phyloP scores from a whole-genome alignment of 2,329 filamentous ascomycete species.

The Fusarium sp. region DNA sequence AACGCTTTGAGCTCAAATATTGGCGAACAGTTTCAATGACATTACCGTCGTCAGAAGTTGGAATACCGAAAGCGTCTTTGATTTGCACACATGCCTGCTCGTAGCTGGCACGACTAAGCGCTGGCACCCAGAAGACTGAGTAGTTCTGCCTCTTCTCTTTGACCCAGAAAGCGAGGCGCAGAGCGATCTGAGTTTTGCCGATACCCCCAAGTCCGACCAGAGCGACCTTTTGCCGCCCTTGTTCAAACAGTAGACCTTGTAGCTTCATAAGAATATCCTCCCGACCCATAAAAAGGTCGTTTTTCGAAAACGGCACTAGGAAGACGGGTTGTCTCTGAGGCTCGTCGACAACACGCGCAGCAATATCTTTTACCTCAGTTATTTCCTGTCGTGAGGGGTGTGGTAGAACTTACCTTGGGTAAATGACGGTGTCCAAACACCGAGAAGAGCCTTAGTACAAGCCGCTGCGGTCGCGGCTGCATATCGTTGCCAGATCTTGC shows the following conservation, averaged over 20 bases:
- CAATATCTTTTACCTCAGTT: too few species aligned
- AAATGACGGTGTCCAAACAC: too few species aligned
- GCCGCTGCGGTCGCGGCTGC: too few species aligned
- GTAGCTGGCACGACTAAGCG: conserved; percentile 15
- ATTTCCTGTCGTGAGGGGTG: too few species aligned
- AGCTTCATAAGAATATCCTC: not conserved
- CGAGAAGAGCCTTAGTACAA: too few species aligned
- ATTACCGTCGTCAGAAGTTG: not conserved
- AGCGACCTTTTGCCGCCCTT: conserved; percentile 1
- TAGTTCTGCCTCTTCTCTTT: conserved; percentile 12
- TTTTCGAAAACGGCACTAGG: not conserved
- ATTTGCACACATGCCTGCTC: conserved; percentile 14
- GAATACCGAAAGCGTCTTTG: not conserved
- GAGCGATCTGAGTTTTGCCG: conserved; percentile 34
- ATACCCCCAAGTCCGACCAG: conserved; percentile 13
- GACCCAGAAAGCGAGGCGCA: conserved; percentile 18
- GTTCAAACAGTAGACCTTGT: not conserved
- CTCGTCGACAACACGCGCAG: too few species aligned
- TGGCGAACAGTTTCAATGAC: conserved; percentile 7
- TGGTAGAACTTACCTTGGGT: too few species aligned
- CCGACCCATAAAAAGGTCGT: not conserved
- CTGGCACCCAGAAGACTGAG: conserved; percentile 29
- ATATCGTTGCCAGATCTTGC: too few species aligned
- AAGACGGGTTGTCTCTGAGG: too few species aligned
- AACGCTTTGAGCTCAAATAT: conserved; percentile 33